Evolutionary conservation across 495 filamentous ascomycete genomes (phyloP).

Genomic region (Penicillium odoratum): DNA sequence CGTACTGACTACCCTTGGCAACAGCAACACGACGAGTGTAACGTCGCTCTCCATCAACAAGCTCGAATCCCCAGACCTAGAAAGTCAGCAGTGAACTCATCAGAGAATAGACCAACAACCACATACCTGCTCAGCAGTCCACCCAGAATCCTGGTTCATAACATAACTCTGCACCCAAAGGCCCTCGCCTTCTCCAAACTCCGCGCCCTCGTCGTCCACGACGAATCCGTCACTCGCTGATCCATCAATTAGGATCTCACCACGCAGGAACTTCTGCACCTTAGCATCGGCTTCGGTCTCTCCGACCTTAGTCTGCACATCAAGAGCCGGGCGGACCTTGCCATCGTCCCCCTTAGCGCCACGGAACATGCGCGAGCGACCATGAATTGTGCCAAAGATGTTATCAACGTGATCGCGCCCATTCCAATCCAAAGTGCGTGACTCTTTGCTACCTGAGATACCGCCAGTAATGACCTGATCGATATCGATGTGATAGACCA

Average conservation of each 20-base stretch:
- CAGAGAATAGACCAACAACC: slow-evolving; percentile 4
- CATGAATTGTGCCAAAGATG: slow-evolving; percentile 75
- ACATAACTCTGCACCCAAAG: slow-evolving; percentile 49
- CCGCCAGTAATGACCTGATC: slow-evolving; percentile 75
- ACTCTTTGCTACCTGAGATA: slow-evolving; percentile 69
- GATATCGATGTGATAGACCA: slow-evolving; percentile 73
- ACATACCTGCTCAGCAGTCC: slow-evolving; percentile 54
- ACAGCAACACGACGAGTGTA: slow-evolving; percentile 68
- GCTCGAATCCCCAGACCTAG: slow-evolving; percentile 65
- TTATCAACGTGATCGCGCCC: slow-evolving; percentile 72
- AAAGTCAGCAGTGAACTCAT: slow-evolving; percentile 11
- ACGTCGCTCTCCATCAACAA: slow-evolving; percentile 58
- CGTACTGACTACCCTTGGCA: slow-evolving; percentile 59
- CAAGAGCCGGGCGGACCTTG: slow-evolving; percentile 35
- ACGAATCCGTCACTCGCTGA: slow-evolving; percentile 36
- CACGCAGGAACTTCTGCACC: slow-evolving; percentile 46
- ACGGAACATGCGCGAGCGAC: slow-evolving; percentile 56
- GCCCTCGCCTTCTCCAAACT: slow-evolving; percentile 40
- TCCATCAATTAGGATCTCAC: slow-evolving; percentile 41
- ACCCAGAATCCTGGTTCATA: slow-evolving; percentile 38
- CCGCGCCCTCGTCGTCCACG: slow-evolving; percentile 37
- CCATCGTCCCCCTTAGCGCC: slow-evolving; percentile 36
- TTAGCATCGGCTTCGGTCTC: slow-evolving; percentile 44
- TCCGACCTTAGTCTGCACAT: slow-evolving; percentile 34
- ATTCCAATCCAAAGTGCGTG: slow-evolving; percentile 67